Conservation (phyloP, 2,329 filamentous ascomycete genomes). For the Botrytis tulipae region DNA sequence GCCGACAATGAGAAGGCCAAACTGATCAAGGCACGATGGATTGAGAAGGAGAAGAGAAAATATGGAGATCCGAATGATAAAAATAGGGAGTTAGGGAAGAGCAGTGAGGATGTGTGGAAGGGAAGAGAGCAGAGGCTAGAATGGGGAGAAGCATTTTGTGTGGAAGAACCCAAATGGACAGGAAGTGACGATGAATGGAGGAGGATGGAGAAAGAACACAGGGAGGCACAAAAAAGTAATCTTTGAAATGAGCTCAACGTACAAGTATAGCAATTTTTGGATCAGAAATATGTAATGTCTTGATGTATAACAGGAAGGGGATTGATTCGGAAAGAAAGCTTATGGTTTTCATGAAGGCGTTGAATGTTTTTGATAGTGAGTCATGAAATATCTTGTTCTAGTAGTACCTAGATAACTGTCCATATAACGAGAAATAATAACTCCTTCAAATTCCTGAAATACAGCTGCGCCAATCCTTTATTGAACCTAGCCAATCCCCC, state of each 20-base stretch:
- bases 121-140: slow-evolving; percentile 62
- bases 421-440: not conserved
- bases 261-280: not conserved
- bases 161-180: slow-evolving; percentile 6
- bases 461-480: not conserved
- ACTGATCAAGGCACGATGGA: slow-evolving; percentile 40
- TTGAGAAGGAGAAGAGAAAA: slow-evolving; percentile 54
- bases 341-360: not conserved
- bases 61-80: slow-evolving; percentile 40
- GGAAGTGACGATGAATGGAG: slow-evolving; percentile 33
- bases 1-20: slow-evolving; percentile 56
- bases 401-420: not conserved
- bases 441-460: not conserved
- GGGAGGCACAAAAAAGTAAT: not conserved
- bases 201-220: slow-evolving; percentile 24
- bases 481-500: not conserved
- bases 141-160: slow-evolving; percentile 39
- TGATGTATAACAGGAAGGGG: not conserved
- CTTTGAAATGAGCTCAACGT: not conserved
- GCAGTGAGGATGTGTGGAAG: slow-evolving; percentile 90
- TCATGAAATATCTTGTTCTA: not conserved
- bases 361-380: not conserved
- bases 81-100: slow-evolving; percentile 66
- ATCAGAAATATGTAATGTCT: not conserved
- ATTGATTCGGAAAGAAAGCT: not conserved